phyloP scores from a whole-genome alignment of 345 rosid genomes.

The Abelmoschus esculentus region DNA sequence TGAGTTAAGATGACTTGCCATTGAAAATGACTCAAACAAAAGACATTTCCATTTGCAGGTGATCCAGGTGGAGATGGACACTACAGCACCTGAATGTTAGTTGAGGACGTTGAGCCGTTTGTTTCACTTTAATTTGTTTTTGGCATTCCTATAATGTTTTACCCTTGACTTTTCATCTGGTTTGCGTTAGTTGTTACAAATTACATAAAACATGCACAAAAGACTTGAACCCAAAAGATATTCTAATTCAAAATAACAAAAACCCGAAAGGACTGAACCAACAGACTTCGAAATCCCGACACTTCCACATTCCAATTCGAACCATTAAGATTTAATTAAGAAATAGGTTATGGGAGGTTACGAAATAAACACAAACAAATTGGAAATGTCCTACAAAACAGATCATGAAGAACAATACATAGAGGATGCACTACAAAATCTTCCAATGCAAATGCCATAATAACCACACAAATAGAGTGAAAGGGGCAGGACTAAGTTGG shows the following conservation, averaged over 20 bases:
- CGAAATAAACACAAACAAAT: background rate
- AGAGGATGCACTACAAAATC: background rate
- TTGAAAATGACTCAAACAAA: background rate
- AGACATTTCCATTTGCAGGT: background rate
- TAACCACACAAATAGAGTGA: background rate
- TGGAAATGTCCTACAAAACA: background rate
- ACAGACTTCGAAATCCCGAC: background rate
- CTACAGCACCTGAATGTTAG: background rate
- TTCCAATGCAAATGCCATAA: background rate
- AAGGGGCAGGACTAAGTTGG: conserved; percentile 34
- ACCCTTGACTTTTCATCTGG: background rate
- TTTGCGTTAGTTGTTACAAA: background rate
- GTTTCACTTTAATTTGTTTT: background rate
- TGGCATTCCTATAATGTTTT: background rate
- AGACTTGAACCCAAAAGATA: too few relatives aligned
- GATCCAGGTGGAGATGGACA: background rate
- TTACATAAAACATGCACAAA: background rate
- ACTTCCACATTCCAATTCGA: background rate
- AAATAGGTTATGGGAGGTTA: background rate
- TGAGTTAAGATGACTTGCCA: background rate
- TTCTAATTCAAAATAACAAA: too few relatives aligned
- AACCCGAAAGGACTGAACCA: too few relatives aligned
- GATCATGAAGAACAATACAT: background rate
- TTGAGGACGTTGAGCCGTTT: background rate
- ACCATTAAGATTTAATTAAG: background rate